These are phyloP conservation scores for Pharus latifolius DNA, from an alignment of 176 grass and related monocot species.

Conservation along the genomic window DNA sequence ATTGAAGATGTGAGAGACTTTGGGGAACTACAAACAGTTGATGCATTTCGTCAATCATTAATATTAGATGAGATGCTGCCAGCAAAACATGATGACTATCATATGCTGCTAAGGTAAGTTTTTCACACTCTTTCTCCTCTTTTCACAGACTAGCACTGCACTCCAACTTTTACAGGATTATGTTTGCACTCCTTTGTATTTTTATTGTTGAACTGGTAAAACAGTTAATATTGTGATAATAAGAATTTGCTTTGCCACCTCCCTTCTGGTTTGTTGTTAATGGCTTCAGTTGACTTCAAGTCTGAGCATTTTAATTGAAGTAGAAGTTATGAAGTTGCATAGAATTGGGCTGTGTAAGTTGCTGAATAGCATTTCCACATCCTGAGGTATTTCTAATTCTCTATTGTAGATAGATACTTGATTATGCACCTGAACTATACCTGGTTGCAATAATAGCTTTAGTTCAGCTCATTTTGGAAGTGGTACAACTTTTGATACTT, in stretches of 20 bases:
- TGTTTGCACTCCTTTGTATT: background rate
- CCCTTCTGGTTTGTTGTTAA: background rate
- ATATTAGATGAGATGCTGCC: constrained; percentile 43
- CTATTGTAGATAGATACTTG: background rate
- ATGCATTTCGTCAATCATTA: constrained; percentile 45
- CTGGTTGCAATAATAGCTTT: background rate
- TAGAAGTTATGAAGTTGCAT: background rate
- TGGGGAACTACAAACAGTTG: constrained; percentile 42
- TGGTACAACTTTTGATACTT: background rate
- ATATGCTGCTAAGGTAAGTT: constrained; percentile 45
- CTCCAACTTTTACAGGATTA: too few species aligned
- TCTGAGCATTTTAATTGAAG: too few species aligned
- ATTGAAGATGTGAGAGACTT: constrained; percentile 55
- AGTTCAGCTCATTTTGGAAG: too few species aligned
- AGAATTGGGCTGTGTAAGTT: background rate
- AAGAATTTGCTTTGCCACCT: background rate
- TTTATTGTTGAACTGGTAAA: background rate
- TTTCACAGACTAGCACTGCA: too few species aligned
- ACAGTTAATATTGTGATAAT: background rate
- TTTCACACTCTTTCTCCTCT: background rate
- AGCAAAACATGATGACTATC: constrained; percentile 56
- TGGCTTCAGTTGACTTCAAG: too few species aligned
- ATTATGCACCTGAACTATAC: background rate
- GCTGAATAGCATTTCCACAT: background rate
- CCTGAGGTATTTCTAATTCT: background rate